These are phyloP conservation scores for Kappamyces sp. DNA, from an alignment of 192 early-diverging fungal genomes.

Conservation along the genomic window DNA sequence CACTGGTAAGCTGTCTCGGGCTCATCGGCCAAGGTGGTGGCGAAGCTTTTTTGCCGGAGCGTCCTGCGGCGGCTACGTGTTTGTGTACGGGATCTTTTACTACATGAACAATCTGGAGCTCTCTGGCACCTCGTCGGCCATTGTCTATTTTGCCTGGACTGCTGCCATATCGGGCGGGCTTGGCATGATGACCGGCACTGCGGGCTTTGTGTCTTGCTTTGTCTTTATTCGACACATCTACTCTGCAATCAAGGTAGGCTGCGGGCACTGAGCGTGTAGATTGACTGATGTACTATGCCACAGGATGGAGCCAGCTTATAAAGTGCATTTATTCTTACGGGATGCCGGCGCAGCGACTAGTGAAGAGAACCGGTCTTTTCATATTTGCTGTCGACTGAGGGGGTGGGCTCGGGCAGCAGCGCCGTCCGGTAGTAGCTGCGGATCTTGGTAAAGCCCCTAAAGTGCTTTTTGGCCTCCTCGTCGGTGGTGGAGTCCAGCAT, in stretches of 20 bases:
- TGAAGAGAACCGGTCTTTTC: no score
- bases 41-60: slow-evolving; percentile 72
- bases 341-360: no score
- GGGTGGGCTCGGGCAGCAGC: no score
- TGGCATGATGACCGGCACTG: slow-evolving; percentile 39
- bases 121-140: slow-evolving; percentile 54
- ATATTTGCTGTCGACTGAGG: no score
- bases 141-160: slow-evolving; percentile 71
- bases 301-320: no score
- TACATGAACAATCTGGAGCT: slow-evolving; percentile 61
- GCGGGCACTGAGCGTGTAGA: slow-evolving; percentile 1
- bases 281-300: neutral
- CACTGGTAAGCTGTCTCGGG: slow-evolving; percentile 9
- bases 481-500: neutral
- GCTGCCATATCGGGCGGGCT: slow-evolving; percentile 4
- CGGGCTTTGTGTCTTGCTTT: slow-evolving; percentile 69
- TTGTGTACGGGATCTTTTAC: slow-evolving; percentile 72
- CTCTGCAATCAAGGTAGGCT: slow-evolving; percentile 66
- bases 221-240: slow-evolving; percentile 71
- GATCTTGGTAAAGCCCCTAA: no score
- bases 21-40: slow-evolving; percentile 73
- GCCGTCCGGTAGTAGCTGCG: no score
- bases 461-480: no score
- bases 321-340: no score
- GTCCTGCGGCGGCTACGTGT: slow-evolving; percentile 71